Evolutionary conservation across 1,284 basidiomycete species (phyloP).

Genomic region (Ganoderma resinaceum): DNA sequence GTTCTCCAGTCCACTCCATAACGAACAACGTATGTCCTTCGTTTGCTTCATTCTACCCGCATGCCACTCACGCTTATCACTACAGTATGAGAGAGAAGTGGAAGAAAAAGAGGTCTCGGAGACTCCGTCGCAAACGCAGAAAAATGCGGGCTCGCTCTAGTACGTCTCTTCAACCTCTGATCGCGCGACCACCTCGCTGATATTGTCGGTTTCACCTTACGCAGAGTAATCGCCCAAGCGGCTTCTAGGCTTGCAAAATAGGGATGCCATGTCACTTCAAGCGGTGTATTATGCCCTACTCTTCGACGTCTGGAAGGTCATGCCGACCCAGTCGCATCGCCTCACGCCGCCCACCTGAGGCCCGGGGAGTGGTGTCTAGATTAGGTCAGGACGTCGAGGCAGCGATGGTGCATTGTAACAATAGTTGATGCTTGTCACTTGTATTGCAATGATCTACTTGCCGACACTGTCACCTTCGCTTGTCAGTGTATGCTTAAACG

Average conservation of each 20-base stretch:
- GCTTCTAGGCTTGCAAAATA: constrained; percentile 40
- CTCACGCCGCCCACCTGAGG: constrained; percentile 34
- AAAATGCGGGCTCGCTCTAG: constrained; percentile 92
- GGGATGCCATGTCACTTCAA: constrained; percentile 32
- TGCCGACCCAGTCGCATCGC: constrained; percentile 34
- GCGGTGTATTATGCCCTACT: constrained; percentile 25
- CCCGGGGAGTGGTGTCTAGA: constrained; percentile 33
- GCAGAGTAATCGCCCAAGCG: constrained; percentile 44
- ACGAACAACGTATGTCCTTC: constrained; percentile 41
- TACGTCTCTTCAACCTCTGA: constrained; percentile 48
- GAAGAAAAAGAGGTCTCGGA: constrained; percentile 90
- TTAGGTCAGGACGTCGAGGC: constrained; percentile 30
- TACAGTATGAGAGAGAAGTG: constrained; percentile 88
- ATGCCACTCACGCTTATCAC: constrained; percentile 16
- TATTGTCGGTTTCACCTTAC: background rate
- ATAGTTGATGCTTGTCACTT: constrained; percentile 32
- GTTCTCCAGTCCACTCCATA: constrained; percentile 40
- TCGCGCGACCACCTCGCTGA: constrained; percentile 2
- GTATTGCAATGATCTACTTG: constrained; percentile 32
- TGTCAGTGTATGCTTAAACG: background rate
- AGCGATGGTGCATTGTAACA: constrained; percentile 32
- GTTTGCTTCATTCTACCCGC: constrained; percentile 6
- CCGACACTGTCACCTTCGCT: constrained; percentile 6
- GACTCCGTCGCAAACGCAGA: constrained; percentile 88
- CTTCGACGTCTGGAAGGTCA: constrained; percentile 25